Evolutionary conservation across 306 rosid genomes (phyloP), one percentile per base, ranked within the genome.

Genomic region (Acmispon strigosus): DNA sequence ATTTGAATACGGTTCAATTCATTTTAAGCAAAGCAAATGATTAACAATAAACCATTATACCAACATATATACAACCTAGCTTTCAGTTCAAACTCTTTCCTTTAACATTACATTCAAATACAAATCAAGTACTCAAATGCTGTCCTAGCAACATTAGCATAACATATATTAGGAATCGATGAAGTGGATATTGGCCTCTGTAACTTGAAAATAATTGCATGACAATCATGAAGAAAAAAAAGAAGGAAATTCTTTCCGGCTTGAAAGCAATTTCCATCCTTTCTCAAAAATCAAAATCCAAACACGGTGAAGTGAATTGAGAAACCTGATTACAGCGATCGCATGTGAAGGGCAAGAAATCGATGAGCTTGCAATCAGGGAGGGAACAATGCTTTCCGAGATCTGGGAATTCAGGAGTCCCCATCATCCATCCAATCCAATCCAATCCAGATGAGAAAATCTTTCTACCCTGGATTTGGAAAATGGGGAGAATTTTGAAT

Each of bases 291-390:
- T 44, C 41, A 18, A 54, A 43, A 44, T 27, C 14, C 7, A 10
- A 24, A 39, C 14, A 44, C 34, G 9, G 3, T 63, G 48, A 50
- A 1, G 10, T 24, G 22, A 10, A 27, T 2, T 1, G n/a, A 36
- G 1, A 62, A 15, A 93, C 96, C 89, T 80, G 90, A 49, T 65
- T 24, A 70, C 98, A 94, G 59, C 96, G 81, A 79, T 94, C 97
- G 80, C 99, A 94, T 3, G 90, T 87, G 86, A 94, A 94, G 24
- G 99, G 99, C 84, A 91, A 80, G 86, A 94, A 91, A 77, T 94
- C 99, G 75, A 89, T 78, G 70, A 49, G 87, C 34, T 77, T 90
- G 86, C 99, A 94, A 68, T 89, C 87, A 8, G 62, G 65, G 54
- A 89, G 69, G 53, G 84, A 24, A 66, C 99, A 94, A 83, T 91